Evolutionary conservation across 305 asterid species (phyloP).

Genomic region (Fraxinus nigra): DNA sequence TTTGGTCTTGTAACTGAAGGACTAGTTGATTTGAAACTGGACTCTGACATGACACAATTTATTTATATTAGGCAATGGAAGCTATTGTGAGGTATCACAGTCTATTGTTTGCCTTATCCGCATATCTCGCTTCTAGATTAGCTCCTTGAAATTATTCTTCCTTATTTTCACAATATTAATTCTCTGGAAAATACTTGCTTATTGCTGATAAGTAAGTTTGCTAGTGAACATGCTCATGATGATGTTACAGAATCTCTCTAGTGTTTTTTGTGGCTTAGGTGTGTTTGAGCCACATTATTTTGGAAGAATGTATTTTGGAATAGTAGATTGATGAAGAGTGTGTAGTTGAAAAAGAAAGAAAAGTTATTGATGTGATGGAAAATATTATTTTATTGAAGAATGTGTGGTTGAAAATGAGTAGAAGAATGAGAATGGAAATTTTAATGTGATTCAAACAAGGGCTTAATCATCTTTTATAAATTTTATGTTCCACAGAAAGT

Average conservation of each 20-base stretch:
- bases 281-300: too few relatives aligned
- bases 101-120: background rate
- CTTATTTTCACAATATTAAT: background rate
- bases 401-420: too few relatives aligned
- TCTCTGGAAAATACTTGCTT: background rate
- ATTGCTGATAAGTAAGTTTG: background rate
- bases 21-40: background rate
- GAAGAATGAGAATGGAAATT: too few relatives aligned
- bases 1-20: background rate
- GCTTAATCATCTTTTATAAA: constrained; percentile 14
- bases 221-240: background rate
- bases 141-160: background rate
- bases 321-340: too few relatives aligned
- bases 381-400: too few relatives aligned
- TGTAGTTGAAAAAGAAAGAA: too few relatives aligned
- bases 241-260: background rate
- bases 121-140: background rate
- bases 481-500: constrained; percentile 56
- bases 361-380: too few relatives aligned
- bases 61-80: background rate
- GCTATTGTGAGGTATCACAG: background rate
- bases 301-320: too few relatives aligned
- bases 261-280: background rate
- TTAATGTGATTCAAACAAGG: background rate
- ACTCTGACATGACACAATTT: background rate